Evolutionary conservation across 192 early-diverging fungal genomes (phyloP), one percentile per base, ranked within the genome.

Genomic region (Coemansia nantahalensis): DNA sequence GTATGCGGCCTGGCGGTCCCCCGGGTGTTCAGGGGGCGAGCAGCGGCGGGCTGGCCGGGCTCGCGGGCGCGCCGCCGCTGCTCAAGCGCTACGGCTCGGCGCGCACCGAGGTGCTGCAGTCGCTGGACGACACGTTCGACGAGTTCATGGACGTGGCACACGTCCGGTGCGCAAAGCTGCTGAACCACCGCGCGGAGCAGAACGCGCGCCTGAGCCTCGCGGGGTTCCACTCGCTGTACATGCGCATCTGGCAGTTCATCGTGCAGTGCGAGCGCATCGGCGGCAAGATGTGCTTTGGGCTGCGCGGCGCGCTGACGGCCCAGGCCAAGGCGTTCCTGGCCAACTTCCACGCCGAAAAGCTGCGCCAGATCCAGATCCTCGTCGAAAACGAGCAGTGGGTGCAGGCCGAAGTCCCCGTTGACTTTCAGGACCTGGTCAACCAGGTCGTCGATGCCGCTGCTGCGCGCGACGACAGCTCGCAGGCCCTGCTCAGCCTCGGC

Each of bases 331-430:
- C 90, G 16, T 97, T 95, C 61, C 46, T 99, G 16, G 81, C 73
- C 39, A 87, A 95, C 65, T 99, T 99, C 52, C 97, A 99, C 48
- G 89, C 91, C 48, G 93, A 95, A 60, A 90, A 89, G 50, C 79
- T 82, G 32, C 93, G 89, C 33, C 93, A 97, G 65, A 78, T 91
- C 17, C 82, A 86, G 12, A 67, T 90, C 16, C 75, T 96, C 12
- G 85, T 99, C 45, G 97, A 97, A 55, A 95, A 91, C 64, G 97
- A 99, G 62, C 92, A 95, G 72, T 99, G 97, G 97, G 77, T 81
- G 19, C 91, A 91, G 57, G 84, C 89, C 11, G 90, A 90, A 48
- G 90, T 99, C n/a, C 93, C 94, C 0, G 78, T 86, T 48, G 94
- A 96, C 51, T 99, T 94, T 46, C 97, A 99, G 59, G 62, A 80